phyloP scores from a whole-genome alignment of 1,284 basidiomycete genomes.

The Apiotrichum gracile region DNA sequence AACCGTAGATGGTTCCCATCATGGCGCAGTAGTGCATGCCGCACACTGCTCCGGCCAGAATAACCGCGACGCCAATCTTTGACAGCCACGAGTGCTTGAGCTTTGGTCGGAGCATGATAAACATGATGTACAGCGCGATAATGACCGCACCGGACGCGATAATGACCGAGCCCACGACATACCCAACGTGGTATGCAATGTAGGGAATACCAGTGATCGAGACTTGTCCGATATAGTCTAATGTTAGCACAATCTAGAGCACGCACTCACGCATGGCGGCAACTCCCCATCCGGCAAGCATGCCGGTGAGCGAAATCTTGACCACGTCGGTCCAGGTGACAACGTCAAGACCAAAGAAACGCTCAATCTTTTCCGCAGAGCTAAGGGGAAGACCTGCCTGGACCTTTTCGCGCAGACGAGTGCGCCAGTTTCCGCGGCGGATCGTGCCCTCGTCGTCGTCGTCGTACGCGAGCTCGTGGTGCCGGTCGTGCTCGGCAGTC shows the following conservation, averaged over 20 bases:
- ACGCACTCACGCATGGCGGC: constrained; percentile 48
- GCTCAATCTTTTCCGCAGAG: constrained; percentile 17
- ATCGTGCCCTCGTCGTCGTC: background rate
- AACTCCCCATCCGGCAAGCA: constrained; percentile 48
- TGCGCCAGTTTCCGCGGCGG: constrained; percentile 9
- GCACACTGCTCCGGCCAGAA: constrained; percentile 46
- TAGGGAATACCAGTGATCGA: constrained; percentile 48
- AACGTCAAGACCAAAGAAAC: constrained; percentile 42
- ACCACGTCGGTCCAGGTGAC: constrained; percentile 43
- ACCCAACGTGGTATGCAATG: constrained; percentile 43
- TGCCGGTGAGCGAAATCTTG: constrained; percentile 47
- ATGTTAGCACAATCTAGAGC: background rate
- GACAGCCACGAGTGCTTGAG: constrained; percentile 48
- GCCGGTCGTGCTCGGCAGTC: background rate
- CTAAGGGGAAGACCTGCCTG: constrained; percentile 9
- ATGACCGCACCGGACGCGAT: constrained; percentile 48
- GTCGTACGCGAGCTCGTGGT: constrained; percentile 5
- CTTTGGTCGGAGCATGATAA: constrained; percentile 50
- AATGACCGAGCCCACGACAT: constrained; percentile 47
- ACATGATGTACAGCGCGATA: constrained; percentile 50
- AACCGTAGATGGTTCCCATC: constrained; percentile 43
- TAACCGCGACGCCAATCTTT: constrained; percentile 45
- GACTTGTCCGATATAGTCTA: constrained; percentile 51
- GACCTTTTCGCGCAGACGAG: constrained; percentile 12
- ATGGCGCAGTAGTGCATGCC: constrained; percentile 47